phyloP scores from a whole-genome alignment of 2,329 filamentous ascomycete genomes.

The Aspergillus novofumigatus region DNA sequence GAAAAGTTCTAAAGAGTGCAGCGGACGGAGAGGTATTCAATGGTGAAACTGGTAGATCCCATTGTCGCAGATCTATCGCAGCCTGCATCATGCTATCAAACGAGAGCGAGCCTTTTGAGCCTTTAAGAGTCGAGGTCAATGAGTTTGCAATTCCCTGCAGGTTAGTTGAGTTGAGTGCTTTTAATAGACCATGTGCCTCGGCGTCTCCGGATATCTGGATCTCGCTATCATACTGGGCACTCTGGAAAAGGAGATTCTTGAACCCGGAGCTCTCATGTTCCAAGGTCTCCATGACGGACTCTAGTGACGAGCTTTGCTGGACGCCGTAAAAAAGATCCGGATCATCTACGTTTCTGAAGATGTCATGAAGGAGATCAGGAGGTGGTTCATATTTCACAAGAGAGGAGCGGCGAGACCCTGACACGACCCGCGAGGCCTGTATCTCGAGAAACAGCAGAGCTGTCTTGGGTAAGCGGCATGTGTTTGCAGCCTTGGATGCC shows the following conservation, averaged over 20 bases:
- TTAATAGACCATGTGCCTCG: constrained; percentile 68
- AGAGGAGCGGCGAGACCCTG: constrained; percentile 65
- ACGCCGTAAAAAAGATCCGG: constrained; percentile 95
- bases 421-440: constrained; percentile 53
- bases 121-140: constrained; percentile 61
- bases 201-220: constrained; percentile 56
- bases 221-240: constrained; percentile 84
- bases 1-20: constrained; percentile 74
- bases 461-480: constrained; percentile 81
- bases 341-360: constrained; percentile 92
- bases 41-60: constrained; percentile 77
- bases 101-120: constrained; percentile 48
- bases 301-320: constrained; percentile 69
- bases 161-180: constrained; percentile 74
- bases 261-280: constrained; percentile 86
- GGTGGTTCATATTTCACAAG: constrained; percentile 51
- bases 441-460: constrained; percentile 81
- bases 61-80: constrained; percentile 79
- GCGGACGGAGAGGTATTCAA: constrained; percentile 60
- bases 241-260: constrained; percentile 84
- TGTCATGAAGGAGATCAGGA: constrained; percentile 67
- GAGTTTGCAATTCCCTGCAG: constrained; percentile 81
- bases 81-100: constrained; percentile 73
- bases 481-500: constrained; percentile 67
- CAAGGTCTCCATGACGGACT: constrained; percentile 72